Evolutionary conservation across 2,329 filamentous ascomycete species (phyloP), one percentile per base, ranked within the genome.

Genomic region (Penicillium sp.): DNA sequence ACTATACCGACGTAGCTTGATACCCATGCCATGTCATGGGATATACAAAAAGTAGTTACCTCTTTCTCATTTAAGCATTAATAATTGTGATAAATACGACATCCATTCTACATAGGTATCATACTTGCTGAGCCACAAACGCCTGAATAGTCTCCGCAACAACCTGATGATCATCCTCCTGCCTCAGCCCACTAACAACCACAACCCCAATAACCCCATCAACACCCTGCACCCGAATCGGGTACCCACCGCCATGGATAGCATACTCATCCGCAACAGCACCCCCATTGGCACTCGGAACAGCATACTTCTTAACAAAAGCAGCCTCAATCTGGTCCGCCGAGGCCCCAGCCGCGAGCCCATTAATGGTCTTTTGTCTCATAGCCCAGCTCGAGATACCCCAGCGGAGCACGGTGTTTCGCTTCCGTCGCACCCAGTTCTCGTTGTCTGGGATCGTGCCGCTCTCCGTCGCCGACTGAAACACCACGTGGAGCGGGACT

Each of bases 201-300:
- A 91, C 84, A 1, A 90, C 86, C 0, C 83, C 89, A 9, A 91
- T 85, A 3, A 91, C 75, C 0, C 89, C 89, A 74, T 92, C 89
- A 1, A 92, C 87, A 0, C 87, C 87, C 50, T 76, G 76, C 7
- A 93, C 89, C 8, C 84, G 79, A 32, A 93, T 81, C 0, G 90
- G 90, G 59, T 90, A 84, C 0, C 80, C 90, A 23, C 90, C 90
- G 0, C 90, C 90, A 71, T 92, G 88, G 58, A 91, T 88, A 1
- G 89, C 89, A 76, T 89, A 93, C 32, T 82, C 77, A 51, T 80
- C 78, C 2, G 80, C 81, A 21, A 67, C 64, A 9, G 62, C 64
- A 3, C 69, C 68, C 16, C 79, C 77, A 47, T 80, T 80, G 39
- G 76, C 73, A 52, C 72, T 72, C 6, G 82, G 80, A 65, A 92